These are phyloP conservation scores for Tricholoma sp. DNA, from an alignment of 768 basidiomycete species.

Conservation along the genomic window DNA sequence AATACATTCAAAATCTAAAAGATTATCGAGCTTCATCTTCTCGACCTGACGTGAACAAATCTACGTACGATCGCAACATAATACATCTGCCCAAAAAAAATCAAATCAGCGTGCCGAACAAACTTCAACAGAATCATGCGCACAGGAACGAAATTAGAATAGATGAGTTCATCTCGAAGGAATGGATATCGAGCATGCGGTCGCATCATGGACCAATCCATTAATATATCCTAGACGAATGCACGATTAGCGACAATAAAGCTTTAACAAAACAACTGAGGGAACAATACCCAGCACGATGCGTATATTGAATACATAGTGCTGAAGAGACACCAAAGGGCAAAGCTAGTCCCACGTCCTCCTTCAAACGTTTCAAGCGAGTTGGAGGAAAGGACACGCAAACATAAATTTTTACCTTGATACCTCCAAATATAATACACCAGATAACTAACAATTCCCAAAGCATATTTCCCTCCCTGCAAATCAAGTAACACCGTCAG, in stretches of 20 bases:
- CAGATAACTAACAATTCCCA: constrained; percentile 58
- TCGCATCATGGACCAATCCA: constrained; percentile 28
- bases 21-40: not conserved
- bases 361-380: constrained; percentile 14
- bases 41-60: not conserved
- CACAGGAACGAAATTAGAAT: constrained; percentile 57
- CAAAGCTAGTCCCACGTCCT: constrained; percentile 45
- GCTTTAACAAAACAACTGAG: not conserved
- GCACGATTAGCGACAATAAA: not conserved
- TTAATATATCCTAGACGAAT: not conserved
- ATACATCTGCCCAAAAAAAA: constrained; percentile 53
- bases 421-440: constrained; percentile 80
- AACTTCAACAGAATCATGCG: constrained; percentile 13
- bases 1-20: not conserved
- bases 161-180: constrained; percentile 73
- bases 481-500: not conserved
- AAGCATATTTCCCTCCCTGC: constrained; percentile 81
- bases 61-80: constrained; percentile 69
- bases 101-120: not conserved
- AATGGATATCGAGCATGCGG: constrained; percentile 76
- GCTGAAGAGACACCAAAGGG: constrained; percentile 63
- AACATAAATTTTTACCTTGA: constrained; percentile 36
- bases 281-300: constrained; percentile 62
- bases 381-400: not conserved
- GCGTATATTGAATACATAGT: constrained; percentile 66